Evolutionary conservation across 106 monocot genomes (phyloP).

Genomic region (Platanthera guangdongensis): DNA sequence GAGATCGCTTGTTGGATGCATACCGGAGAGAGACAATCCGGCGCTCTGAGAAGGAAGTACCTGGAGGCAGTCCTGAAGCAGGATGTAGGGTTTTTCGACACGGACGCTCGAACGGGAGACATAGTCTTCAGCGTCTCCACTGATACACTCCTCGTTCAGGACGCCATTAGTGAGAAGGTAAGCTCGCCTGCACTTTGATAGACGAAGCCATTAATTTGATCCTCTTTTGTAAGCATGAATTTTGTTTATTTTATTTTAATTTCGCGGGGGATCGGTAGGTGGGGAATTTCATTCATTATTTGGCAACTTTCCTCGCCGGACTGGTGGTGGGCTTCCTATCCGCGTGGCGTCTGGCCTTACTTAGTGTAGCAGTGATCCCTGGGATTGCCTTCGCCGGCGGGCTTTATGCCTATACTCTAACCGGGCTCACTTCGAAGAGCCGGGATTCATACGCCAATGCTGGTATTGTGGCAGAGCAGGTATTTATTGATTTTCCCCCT

Average conservation of each 20-base stretch:
- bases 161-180: conserved; percentile 99
- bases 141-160: conserved; percentile 94
- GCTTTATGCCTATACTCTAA: conserved; percentile 86
- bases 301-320: conserved; percentile 90
- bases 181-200: neutral
- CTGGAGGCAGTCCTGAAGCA: conserved; percentile 84
- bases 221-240: neutral
- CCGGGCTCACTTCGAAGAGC: conserved; percentile 93
- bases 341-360: conserved; percentile 81
- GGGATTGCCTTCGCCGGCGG: conserved; percentile 98
- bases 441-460: conserved; percentile 96
- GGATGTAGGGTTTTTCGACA: conserved; percentile 99
- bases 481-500: neutral
- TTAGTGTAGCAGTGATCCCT: conserved; percentile 95
- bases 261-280: conserved; percentile 29
- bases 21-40: conserved; percentile 92
- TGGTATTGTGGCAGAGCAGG: conserved; percentile 88
- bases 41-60: conserved; percentile 64
- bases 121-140: conserved; percentile 97
- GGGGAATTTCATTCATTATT: conserved; percentile 97
- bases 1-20: conserved; percentile 99
- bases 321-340: conserved; percentile 94
- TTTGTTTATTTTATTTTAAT: neutral
- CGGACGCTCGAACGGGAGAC: conserved; percentile 92
- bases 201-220: neutral